phyloP scores from a whole-genome alignment of 148 eudicot species.

The Heliamphora exappendiculata region DNA sequence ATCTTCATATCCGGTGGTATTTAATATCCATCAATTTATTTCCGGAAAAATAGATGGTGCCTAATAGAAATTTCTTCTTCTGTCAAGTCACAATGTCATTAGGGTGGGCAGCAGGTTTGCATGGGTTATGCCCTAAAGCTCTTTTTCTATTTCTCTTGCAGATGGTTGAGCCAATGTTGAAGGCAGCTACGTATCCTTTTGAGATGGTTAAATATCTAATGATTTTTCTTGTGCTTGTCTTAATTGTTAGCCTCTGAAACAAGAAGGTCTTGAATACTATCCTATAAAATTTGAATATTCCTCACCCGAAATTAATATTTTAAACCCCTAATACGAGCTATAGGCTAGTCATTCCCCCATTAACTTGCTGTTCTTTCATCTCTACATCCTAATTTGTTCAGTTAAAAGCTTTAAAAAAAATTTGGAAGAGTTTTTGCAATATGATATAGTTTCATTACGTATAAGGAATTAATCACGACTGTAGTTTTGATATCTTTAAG shows the following conservation, averaged over 20 bases:
- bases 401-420: background rate
- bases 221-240: background rate
- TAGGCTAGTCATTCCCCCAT: background rate
- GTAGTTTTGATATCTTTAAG: background rate
- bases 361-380: background rate
- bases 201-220: background rate
- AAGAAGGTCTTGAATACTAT: background rate
- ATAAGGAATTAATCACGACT: background rate
- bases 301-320: background rate
- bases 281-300: background rate
- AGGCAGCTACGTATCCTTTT: conserved; percentile 89
- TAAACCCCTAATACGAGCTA: background rate
- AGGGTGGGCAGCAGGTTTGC: background rate
- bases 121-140: background rate
- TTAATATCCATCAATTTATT: no score
- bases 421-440: background rate
- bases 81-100: background rate
- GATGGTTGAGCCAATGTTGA: conserved; percentile 92
- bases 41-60: no score
- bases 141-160: conserved; percentile 32
- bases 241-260: background rate
- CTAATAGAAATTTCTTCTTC: background rate
- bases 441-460: background rate
- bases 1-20: no score
- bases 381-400: background rate